These are phyloP conservation scores for Dothiorella sarmentorum DNA, from an alignment of 2,329 filamentous ascomycete species.

Conservation along the genomic window DNA sequence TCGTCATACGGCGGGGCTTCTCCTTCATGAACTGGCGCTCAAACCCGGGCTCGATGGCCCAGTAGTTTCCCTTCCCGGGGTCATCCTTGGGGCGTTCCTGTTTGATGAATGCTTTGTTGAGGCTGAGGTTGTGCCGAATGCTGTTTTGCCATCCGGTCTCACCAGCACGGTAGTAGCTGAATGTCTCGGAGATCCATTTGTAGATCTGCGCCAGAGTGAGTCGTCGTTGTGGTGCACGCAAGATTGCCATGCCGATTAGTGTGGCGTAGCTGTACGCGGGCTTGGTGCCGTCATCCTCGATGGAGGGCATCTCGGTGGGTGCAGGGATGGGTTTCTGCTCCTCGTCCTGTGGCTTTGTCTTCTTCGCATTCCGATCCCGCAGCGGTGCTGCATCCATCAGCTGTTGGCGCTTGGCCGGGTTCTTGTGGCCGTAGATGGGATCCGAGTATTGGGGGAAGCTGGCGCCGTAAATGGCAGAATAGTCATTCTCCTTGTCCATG, in stretches of 20 bases:
- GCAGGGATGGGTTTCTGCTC: slow-evolving; percentile 57
- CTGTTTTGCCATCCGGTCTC: slow-evolving; percentile 98
- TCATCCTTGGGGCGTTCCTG: slow-evolving; percentile 95
- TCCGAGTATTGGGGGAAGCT: slow-evolving; percentile 46
- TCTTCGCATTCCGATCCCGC: slow-evolving; percentile 68
- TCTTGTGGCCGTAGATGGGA: slow-evolving; percentile 44
- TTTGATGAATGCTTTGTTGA: slow-evolving; percentile 96
- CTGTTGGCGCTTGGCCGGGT: slow-evolving; percentile 54
- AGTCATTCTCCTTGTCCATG: slow-evolving; percentile 48
- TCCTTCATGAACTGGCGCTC: slow-evolving; percentile 88
- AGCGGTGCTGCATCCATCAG: slow-evolving; percentile 71
- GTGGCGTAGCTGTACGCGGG: slow-evolving; percentile 91
- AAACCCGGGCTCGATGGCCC: slow-evolving; percentile 86
- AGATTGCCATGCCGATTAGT: slow-evolving; percentile 94
- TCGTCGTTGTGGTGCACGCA: slow-evolving; percentile 76
- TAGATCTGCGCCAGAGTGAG: slow-evolving; percentile 94
- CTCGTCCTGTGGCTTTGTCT: slow-evolving; percentile 54
- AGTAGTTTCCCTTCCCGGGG: slow-evolving; percentile 96
- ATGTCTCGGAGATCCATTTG: slow-evolving; percentile 98
- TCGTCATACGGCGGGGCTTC: slow-evolving; percentile 62
- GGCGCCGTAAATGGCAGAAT: slow-evolving; percentile 13
- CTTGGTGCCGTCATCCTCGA: slow-evolving; percentile 84
- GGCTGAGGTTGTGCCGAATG: slow-evolving; percentile 93
- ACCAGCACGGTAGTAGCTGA: slow-evolving; percentile 73
- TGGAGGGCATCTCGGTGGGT: slow-evolving; percentile 73